Evolutionary conservation across 495 filamentous ascomycete species (phyloP), one percentile per base, ranked within the genome.

Genomic region (Polyplosphaeria fusca): DNA sequence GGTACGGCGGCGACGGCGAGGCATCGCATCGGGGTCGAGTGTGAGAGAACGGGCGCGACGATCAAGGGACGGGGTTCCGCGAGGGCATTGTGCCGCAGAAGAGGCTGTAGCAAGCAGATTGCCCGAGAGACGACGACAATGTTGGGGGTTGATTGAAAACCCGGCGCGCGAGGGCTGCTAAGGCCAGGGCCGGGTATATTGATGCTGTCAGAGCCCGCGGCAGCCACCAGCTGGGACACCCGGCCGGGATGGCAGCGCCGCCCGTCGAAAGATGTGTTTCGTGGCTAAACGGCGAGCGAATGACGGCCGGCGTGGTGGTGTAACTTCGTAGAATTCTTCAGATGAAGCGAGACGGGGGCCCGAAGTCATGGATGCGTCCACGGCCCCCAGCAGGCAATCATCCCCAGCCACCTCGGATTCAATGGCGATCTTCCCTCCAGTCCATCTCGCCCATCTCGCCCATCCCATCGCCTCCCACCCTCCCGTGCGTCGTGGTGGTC

Each of bases 161-260:
- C 62, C 57, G 56, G 62, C 32, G 46, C 42, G 62, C 12, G 39
- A 35, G 26, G 16, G 32, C 12, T 46, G 40, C 41, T 60, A 65
- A 41, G 61, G 22, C 20, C 55, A 57, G 61, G 61, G 61, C 61
- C 57, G 51, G 61, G 51, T 60, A 65, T 61, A 61, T 53, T 55
- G 55, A 41, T 16, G 44, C 51, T 49, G 58, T 55, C 47, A 14
- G 23, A 30, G 53, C 24, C 2, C 24, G 30, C 39, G 22, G 48
- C 54, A 32, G 44, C 14, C 44, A 51, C 25, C 37, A 19, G 55
- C 18, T 32, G 5, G 28, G 4, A 40, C 22, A 41, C 47, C 24
- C n/a, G n/a, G 27, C 1, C 20, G 35, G 56, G 20, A 9, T 41
- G 20, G 47, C 16, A 18, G 48, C 30, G 45, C 42, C 38, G 50